phyloP scores from a whole-genome alignment of 2,329 filamentous ascomycete genomes.

The Hortaea werneckii region DNA sequence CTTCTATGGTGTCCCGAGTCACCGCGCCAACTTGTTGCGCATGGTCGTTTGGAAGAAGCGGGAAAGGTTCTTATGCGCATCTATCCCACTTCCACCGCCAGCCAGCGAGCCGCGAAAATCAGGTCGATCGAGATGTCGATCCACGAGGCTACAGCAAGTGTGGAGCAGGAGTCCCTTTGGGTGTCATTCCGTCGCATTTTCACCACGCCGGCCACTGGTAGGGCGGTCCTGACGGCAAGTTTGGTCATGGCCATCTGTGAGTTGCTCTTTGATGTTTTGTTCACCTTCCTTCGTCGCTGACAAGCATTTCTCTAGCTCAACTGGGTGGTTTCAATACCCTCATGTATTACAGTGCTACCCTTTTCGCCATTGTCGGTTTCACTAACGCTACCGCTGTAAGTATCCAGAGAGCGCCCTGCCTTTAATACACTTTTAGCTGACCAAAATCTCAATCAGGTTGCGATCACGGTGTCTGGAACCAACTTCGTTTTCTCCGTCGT shows the following conservation, averaged over 20 bases:
- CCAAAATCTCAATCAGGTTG: slow-evolving; percentile 2
- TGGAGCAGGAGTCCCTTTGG: slow-evolving; percentile 33
- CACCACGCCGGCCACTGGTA: slow-evolving; percentile 33
- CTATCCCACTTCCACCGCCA: slow-evolving; percentile 32
- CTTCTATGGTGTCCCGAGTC: slow-evolving; percentile 31
- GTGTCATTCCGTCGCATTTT: slow-evolving; percentile 33
- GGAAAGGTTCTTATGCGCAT: slow-evolving; percentile 29
- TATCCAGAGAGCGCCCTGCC: too few species aligned
- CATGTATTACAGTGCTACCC: slow-evolving; percentile 32
- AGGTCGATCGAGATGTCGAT: slow-evolving; percentile 31
- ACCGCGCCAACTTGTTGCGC: slow-evolving; percentile 38
- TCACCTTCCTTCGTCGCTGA: too few species aligned
- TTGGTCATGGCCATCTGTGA: slow-evolving; percentile 40
- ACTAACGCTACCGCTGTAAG: slow-evolving; percentile 37
- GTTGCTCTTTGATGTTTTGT: too few species aligned
- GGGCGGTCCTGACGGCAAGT: slow-evolving; percentile 38
- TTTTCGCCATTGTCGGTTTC: slow-evolving; percentile 41
- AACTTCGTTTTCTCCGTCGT: slow-evolving; percentile 43
- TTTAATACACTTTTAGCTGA: too few species aligned
- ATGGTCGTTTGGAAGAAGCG: slow-evolving; percentile 32
- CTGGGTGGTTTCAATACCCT: slow-evolving; percentile 38
- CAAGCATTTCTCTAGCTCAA: slow-evolving; percentile 23
- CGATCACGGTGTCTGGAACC: slow-evolving; percentile 34
- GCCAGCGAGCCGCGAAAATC: slow-evolving; percentile 38
- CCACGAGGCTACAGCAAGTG: slow-evolving; percentile 31